Conservation (phyloP, 768 basidiomycete species). For the Leucosporidium scottii region DNA sequence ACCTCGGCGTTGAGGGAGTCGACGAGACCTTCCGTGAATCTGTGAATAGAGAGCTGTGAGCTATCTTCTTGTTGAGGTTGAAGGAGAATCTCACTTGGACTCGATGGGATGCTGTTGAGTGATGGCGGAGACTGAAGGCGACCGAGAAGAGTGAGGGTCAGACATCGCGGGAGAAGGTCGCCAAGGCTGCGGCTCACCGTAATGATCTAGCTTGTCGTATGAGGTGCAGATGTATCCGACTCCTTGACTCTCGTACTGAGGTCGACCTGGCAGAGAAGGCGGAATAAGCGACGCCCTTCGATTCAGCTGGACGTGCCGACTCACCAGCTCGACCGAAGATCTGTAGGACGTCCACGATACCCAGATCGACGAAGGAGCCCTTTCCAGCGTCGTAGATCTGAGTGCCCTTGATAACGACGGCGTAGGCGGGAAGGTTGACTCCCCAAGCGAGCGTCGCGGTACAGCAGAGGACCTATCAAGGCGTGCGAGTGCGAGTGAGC, state of each 20-base stretch:
- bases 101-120: conserved; percentile 76
- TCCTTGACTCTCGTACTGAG: conserved; percentile 66
- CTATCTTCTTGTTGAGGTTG: background rate
- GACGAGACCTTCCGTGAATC: conserved; percentile 73
- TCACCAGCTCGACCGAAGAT: conserved; percentile 90
- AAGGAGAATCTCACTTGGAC: conserved; percentile 60
- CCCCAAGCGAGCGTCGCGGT: conserved; percentile 99
- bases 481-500: too few relatives aligned
- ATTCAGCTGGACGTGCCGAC: background rate
- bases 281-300: background rate
- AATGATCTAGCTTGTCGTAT: conserved; percentile 78
- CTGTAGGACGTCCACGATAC: conserved; percentile 86
- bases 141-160: too few relatives aligned
- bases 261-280: conserved; percentile 62
- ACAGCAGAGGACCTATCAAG: conserved; percentile 82
- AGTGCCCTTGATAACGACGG: conserved; percentile 73
- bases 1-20: conserved; percentile 95
- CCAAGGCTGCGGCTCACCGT: conserved; percentile 4
- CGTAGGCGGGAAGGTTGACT: conserved; percentile 96
- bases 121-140: conserved; percentile 12
- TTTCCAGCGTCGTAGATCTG: conserved; percentile 87
- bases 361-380: conserved; percentile 84
- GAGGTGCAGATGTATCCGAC: conserved; percentile 96
- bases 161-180: too few relatives aligned
- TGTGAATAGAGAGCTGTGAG: conserved; percentile 28